Percentiles rank a stretch among this genome's conserved stretches.
These are phyloP conservation scores for Quercus variabilis DNA, from an alignment of 306 rosid species.

Conservation along the genomic window DNA sequence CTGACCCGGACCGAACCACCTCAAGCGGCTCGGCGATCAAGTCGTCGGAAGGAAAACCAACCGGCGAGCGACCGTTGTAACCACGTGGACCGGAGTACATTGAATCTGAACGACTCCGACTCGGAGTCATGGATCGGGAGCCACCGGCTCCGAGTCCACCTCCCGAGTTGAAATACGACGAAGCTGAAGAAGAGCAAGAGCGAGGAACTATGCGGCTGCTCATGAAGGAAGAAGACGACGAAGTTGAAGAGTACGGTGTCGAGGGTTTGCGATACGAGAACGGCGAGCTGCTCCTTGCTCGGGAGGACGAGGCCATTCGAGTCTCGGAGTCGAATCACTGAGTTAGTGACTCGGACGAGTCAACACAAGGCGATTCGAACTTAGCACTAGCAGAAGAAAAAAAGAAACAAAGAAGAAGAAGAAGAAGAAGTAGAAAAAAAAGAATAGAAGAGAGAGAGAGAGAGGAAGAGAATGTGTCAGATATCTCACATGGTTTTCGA, in stretches of 20 bases:
- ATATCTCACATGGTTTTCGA: conserved; percentile 69
- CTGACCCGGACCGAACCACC: conserved; percentile 41
- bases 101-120: conserved; percentile 68
- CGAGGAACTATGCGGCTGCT: conserved; percentile 81
- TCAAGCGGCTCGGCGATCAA: conserved; percentile 58
- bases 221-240: conserved; percentile 68
- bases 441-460: conserved; percentile 4
- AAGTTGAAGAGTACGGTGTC: conserved; percentile 74
- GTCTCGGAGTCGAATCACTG: conserved; percentile 39
- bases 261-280: conserved; percentile 79
- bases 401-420: background rate
- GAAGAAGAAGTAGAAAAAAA: background rate
- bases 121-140: conserved; percentile 82
- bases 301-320: conserved; percentile 87
- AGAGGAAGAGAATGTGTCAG: conserved; percentile 63
- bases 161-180: conserved; percentile 67
- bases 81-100: conserved; percentile 41
- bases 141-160: conserved; percentile 31
- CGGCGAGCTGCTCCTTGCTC: conserved; percentile 93
- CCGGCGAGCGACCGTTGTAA: conserved; percentile 50
- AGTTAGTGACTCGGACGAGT: conserved; percentile 46
- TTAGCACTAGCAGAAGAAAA: too few species aligned
- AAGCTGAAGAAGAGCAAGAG: conserved; percentile 68
- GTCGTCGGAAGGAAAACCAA: conserved; percentile 69
- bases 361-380: background rate